These are phyloP conservation scores for Aspergillus chevalieri DNA, from an alignment of 2,329 filamentous ascomycete genomes.

Conservation along the genomic window DNA sequence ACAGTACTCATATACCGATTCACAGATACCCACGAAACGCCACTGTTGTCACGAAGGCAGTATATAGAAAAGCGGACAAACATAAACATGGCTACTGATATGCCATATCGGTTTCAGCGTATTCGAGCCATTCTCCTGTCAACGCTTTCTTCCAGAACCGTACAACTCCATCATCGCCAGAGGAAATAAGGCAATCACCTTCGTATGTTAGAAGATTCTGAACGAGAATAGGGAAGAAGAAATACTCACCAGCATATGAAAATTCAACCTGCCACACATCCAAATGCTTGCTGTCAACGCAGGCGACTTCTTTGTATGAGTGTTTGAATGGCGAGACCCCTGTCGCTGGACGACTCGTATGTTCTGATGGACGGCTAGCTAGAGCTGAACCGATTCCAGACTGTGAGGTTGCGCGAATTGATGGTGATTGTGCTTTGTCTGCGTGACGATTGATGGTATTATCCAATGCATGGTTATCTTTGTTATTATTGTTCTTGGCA, in stretches of 20 bases:
- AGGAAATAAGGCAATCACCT: slow-evolving; percentile 41
- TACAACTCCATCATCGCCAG: slow-evolving; percentile 37
- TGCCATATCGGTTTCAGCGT: slow-evolving; percentile 36
- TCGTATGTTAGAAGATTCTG: background rate
- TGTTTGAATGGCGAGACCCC: slow-evolving; percentile 37
- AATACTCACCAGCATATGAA: slow-evolving; percentile 35
- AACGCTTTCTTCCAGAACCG: slow-evolving; percentile 41
- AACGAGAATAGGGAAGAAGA: background rate
- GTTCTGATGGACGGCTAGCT: slow-evolving; percentile 28
- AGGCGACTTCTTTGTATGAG: slow-evolving; percentile 37
- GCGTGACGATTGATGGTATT: slow-evolving; percentile 23
- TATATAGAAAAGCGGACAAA: background rate
- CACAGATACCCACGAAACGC: background rate
- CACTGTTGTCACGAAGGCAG: too few species aligned
- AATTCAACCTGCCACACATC: slow-evolving; percentile 43
- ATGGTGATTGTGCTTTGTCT: slow-evolving; percentile 23
- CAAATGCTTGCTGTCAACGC: slow-evolving; percentile 39
- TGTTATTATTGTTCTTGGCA: slow-evolving; percentile 15
- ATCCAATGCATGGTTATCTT: background rate
- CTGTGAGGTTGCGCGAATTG: slow-evolving; percentile 28
- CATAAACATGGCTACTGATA: slow-evolving; percentile 19
- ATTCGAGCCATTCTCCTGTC: slow-evolving; percentile 41
- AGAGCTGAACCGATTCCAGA: slow-evolving; percentile 39
- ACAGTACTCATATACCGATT: background rate
- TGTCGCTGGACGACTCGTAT: slow-evolving; percentile 27